Evolutionary conservation across 2,329 filamentous ascomycete genomes (phyloP).

Genomic region (Didymella lethalis): DNA sequence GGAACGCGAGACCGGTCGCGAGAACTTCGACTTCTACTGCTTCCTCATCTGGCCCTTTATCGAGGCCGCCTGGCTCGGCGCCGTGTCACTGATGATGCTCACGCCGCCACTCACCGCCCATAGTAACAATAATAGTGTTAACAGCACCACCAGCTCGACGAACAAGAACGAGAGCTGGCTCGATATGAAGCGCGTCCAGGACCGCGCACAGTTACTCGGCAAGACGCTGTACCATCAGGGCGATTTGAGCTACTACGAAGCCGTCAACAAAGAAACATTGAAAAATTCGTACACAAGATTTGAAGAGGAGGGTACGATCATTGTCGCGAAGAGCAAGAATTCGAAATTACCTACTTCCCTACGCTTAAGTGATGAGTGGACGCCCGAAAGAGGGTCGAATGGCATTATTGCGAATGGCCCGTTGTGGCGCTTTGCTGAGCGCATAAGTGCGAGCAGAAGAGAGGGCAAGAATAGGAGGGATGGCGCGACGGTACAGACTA

Average conservation of each 20-base stretch:
- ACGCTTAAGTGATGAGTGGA: slow-evolving; percentile 77
- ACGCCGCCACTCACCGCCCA: slow-evolving; percentile 68
- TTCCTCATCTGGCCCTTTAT: slow-evolving; percentile 99
- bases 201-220: slow-evolving; percentile 81
- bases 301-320: slow-evolving; percentile 87
- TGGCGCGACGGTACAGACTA: slow-evolving; percentile 82
- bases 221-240: slow-evolving; percentile 98
- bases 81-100: slow-evolving; percentile 85
- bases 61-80: slow-evolving; percentile 90
- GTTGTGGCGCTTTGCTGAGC: slow-evolving; percentile 91
- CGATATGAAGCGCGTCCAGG: slow-evolving; percentile 77
- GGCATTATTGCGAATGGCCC: slow-evolving; percentile 72
- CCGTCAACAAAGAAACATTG: slow-evolving; percentile 96
- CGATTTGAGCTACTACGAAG: slow-evolving; percentile 95
- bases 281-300: slow-evolving; percentile 92
- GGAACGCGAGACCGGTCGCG: slow-evolving; percentile 80
- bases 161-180: slow-evolving; percentile 71
- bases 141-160: no score
- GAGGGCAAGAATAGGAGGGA: slow-evolving; percentile 98
- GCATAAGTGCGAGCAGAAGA: slow-evolving; percentile 80
- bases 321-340: slow-evolving; percentile 72
- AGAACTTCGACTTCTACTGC: slow-evolving; percentile 99
- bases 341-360: slow-evolving; percentile 68
- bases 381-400: slow-evolving; percentile 67
- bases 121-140: no score